Conservation (phyloP, 139 green algal genomes). For the Chlamydomonas asymmetrica region DNA sequence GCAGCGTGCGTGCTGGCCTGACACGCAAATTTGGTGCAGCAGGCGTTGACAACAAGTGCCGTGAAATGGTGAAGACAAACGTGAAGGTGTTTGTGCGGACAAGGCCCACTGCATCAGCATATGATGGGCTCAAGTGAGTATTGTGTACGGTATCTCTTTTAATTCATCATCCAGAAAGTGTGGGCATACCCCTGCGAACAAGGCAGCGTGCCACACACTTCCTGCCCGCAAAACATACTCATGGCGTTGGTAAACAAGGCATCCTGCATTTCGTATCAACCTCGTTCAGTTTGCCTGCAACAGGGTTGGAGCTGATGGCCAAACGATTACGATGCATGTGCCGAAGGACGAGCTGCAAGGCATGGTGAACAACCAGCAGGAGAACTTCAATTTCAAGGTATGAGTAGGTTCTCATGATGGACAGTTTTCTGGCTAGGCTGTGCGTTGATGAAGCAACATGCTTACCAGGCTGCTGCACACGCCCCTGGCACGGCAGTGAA, state of each 20-base stretch:
- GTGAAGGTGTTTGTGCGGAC: constrained; percentile 61
- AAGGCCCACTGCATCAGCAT: constrained; percentile 38
- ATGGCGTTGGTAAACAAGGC: neutral
- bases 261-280: no score
- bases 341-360: constrained; percentile 56
- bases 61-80: constrained; percentile 38
- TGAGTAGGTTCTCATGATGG: no score
- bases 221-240: neutral
- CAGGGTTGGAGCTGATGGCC: constrained; percentile 47
- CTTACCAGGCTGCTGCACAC: no score
- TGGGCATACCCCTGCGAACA: neutral
- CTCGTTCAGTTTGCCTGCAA: no score
- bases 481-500: no score
- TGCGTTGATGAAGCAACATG: no score
- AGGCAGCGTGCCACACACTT: neutral
- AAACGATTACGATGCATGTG: constrained; percentile 43
- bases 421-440: no score
- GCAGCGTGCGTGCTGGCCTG: constrained; percentile 2
- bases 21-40: no score
- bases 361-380: constrained; percentile 67
- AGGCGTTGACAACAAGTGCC: no score
- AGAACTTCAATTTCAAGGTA: constrained; percentile 69
- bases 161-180: no score
- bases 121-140: constrained; percentile 54
- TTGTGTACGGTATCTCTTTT: no score